A percentile compares a stretch with the other conserved stretches of the same genome.
These are phyloP conservation scores for Pachysandra terminalis DNA, from an alignment of 164 flowering plant species.

Conservation along the genomic window DNA sequence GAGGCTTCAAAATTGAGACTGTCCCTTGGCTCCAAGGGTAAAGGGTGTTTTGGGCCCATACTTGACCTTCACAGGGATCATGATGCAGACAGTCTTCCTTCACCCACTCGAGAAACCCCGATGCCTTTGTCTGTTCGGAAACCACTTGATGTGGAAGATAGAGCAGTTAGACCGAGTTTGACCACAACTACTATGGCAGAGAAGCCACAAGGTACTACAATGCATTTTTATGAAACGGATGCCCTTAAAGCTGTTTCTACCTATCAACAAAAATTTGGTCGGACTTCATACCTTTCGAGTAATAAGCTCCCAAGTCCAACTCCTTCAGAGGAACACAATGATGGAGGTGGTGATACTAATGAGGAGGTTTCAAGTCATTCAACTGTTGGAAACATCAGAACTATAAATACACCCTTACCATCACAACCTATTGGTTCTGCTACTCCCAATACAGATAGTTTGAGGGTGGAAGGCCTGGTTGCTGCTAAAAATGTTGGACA, in stretches of 20 bases:
- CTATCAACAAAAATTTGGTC: constrained; percentile 86
- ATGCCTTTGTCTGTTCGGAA: constrained; percentile 26
- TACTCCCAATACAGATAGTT: constrained; percentile 15
- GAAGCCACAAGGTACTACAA: constrained; percentile 19
- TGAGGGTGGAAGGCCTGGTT: constrained; percentile 17
- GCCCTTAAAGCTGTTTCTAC: constrained; percentile 79
- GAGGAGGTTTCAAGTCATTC: constrained; percentile 71
- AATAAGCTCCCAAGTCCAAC: constrained; percentile 92
- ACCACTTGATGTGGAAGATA: constrained; percentile 25
- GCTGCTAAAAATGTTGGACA: constrained; percentile 19
- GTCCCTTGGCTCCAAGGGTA: constrained; percentile 28
- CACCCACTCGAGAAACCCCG: constrained; percentile 72
- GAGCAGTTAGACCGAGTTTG: constrained; percentile 23
- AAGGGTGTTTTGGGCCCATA: constrained; percentile 49
- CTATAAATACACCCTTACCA: constrained; percentile 16
- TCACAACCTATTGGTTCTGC: constrained; percentile 25
- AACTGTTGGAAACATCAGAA: constrained; percentile 10
- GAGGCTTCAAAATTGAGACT: constrained; percentile 26
- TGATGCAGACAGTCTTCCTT: constrained; percentile 86
- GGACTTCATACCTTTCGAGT: constrained; percentile 36
- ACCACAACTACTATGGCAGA: constrained; percentile 18
- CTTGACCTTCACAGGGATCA: constrained; percentile 83
- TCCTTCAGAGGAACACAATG: constrained; percentile 78
- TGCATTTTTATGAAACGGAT: constrained; percentile 75
- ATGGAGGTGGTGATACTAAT: constrained; percentile 50